phyloP scores from a whole-genome alignment of 1,139 yeast genomes.

The Yamadazyma friedrichii region DNA sequence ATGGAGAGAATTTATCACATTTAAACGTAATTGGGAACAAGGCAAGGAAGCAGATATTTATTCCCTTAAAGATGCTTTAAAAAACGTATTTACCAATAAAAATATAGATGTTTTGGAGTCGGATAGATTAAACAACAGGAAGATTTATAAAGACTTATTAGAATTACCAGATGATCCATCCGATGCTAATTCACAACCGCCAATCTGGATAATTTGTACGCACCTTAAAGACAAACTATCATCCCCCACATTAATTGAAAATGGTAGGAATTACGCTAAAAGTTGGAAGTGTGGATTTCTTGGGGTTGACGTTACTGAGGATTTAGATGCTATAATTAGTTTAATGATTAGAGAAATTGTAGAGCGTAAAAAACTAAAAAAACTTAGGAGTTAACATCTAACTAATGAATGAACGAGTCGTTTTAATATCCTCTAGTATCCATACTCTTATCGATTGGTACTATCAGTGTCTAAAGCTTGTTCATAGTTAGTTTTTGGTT shows the following conservation, averaged over 20 bases:
- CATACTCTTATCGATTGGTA: too few relatives aligned
- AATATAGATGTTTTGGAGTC: slow-evolving; percentile 20
- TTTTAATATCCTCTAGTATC: too few relatives aligned
- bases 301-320: slow-evolving; percentile 48
- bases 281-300: slow-evolving; percentile 67
- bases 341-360: slow-evolving; percentile 58
- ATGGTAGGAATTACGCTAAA: slow-evolving; percentile 55
- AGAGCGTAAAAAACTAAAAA: slow-evolving; percentile 36
- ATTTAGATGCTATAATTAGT: slow-evolving; percentile 56
- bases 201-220: slow-evolving; percentile 65
- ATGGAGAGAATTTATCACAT: slow-evolving; percentile 65
- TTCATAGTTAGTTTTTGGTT: too few relatives aligned
- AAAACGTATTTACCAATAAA: slow-evolving; percentile 53
- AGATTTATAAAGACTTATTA: slow-evolving; percentile 16
- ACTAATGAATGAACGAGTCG: neutral
- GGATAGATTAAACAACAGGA: slow-evolving; percentile 16
- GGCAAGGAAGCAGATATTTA: slow-evolving; percentile 69
- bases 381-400: neutral
- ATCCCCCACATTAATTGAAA: slow-evolving; percentile 55
- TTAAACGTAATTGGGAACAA: slow-evolving; percentile 52
- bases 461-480: too few relatives aligned
- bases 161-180: slow-evolving; percentile 40
- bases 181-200: slow-evolving; percentile 58
- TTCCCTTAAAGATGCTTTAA: slow-evolving; percentile 56
- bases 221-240: slow-evolving; percentile 54